These are phyloP conservation scores for Salix brachista DNA, from an alignment of 345 rosid species.

Conservation along the genomic window DNA sequence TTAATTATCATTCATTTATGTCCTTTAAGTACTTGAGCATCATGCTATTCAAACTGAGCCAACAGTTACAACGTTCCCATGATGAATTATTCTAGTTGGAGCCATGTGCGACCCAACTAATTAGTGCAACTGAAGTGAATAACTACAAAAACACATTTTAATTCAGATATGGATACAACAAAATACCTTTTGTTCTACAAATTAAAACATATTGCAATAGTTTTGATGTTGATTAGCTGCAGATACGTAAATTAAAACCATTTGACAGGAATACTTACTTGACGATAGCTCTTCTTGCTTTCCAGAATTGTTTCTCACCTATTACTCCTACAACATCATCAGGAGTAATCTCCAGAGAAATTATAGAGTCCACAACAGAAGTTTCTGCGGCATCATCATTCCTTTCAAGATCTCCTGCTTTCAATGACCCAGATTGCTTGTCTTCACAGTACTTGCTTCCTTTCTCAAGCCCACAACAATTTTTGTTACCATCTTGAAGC, in stretches of 20 bases:
- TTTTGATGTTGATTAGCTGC: slow-evolving; percentile 1
- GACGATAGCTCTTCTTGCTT: slow-evolving; percentile 59
- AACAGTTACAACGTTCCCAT: no score
- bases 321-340: slow-evolving; percentile 55
- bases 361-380: slow-evolving; percentile 33
- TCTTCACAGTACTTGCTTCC: slow-evolving; percentile 15
- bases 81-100: neutral
- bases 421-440: slow-evolving; percentile 3
- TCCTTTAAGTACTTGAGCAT: no score
- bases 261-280: slow-evolving; percentile 47
- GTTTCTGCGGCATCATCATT: slow-evolving; percentile 24
- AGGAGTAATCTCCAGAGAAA: slow-evolving; percentile 43
- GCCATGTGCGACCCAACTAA: neutral
- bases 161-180: neutral
- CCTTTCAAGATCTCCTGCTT: slow-evolving; percentile 11
- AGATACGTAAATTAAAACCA: neutral
- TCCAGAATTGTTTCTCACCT: slow-evolving; percentile 71
- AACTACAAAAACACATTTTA: neutral
- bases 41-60: no score
- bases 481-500: slow-evolving; percentile 23
- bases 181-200: neutral
- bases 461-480: slow-evolving; percentile 30
- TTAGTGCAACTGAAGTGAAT: neutral
- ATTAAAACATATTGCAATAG: neutral
- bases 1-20: no score